Evolutionary conservation across 2,329 filamentous ascomycete species (phyloP).

Genomic region (Fusarium poae): DNA sequence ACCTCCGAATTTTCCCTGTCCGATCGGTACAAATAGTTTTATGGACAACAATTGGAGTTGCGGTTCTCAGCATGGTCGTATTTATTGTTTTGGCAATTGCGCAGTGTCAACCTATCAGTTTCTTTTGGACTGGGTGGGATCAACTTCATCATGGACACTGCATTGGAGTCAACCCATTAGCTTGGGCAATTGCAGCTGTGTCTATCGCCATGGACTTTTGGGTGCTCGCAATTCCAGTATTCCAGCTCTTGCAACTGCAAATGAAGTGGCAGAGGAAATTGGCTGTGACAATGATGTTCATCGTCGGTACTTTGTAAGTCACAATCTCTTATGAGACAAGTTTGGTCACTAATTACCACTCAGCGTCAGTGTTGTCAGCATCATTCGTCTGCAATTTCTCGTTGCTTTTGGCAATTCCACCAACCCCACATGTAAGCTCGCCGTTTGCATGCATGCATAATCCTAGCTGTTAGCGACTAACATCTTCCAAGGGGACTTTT

Average conservation of each 20-base stretch:
- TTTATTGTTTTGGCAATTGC: conserved; percentile 6
- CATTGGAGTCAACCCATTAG: conserved; percentile 12
- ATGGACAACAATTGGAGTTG: conserved; percentile 19
- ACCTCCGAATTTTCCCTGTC: conserved; percentile 25
- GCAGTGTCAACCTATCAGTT: conserved; percentile 21
- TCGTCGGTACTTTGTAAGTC: conserved; percentile 17
- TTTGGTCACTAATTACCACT: accelerated
- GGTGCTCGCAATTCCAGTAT: conserved; percentile 5
- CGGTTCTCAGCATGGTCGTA: background rate
- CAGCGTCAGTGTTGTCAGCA: conserved; percentile 19
- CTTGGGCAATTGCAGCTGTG: conserved; percentile 21
- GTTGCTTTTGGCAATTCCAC: conserved; percentile 17
- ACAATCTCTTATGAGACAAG: accelerated
- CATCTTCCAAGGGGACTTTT: background rate
- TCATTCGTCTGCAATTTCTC: conserved; percentile 9
- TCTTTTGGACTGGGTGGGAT: conserved; percentile 26
- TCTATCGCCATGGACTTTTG: conserved; percentile 13
- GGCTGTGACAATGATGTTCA: conserved; percentile 8
- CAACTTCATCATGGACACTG: conserved; percentile 12
- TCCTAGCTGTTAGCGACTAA: background rate
- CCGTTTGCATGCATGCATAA: background rate
- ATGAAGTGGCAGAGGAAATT: conserved; percentile 28
- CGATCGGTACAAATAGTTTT: conserved; percentile 1
- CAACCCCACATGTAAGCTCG: conserved; percentile 20
- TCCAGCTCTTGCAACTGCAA: background rate